These are phyloP conservation scores for Perkinsus marinus DNA, from an alignment of 169 alveolate species.

Conservation along the genomic window DNA sequence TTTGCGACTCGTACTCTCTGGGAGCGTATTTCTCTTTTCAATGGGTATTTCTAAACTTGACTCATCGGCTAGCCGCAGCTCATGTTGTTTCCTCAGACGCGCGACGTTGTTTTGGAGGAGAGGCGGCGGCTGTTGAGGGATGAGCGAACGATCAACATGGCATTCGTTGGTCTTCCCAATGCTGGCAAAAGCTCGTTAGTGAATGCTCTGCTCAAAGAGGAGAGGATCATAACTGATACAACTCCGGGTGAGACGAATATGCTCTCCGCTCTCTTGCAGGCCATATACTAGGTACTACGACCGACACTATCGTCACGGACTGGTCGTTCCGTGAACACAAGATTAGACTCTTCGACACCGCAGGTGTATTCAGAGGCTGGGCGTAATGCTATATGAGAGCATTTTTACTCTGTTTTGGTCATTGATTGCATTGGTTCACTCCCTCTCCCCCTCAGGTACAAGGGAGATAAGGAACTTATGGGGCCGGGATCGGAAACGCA, in stretches of 20 bases:
- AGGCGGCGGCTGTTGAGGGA: not conserved
- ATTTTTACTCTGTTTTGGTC: too few relatives aligned
- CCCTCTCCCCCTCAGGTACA: too few relatives aligned
- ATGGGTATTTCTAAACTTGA: too few relatives aligned
- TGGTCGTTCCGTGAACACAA: constrained; percentile 45
- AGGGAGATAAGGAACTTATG: not conserved
- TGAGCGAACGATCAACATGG: constrained; percentile 12
- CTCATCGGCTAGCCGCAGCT: too few relatives aligned
- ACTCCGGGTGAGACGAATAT: constrained; percentile 13
- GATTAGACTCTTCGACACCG: constrained; percentile 54
- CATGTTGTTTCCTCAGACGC: not conserved
- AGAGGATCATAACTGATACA: constrained; percentile 47
- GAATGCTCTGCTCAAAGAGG: constrained; percentile 45
- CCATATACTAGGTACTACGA: constrained; percentile 34
- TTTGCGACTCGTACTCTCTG: too few relatives aligned
- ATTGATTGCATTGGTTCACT: too few relatives aligned
- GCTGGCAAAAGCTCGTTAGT: constrained; percentile 57
- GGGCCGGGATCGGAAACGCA: not conserved
- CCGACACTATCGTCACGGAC: constrained; percentile 38
- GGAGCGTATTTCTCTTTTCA: too few relatives aligned
- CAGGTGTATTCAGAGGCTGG: constrained; percentile 47
- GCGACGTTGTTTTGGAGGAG: not conserved
- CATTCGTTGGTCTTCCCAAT: constrained; percentile 45
- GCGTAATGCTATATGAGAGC: too few relatives aligned
- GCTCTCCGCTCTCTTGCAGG: not conserved